These are phyloP conservation scores for Cryptococcus sp. DNA, from an alignment of 1,284 basidiomycete genomes.

Conservation along the genomic window DNA sequence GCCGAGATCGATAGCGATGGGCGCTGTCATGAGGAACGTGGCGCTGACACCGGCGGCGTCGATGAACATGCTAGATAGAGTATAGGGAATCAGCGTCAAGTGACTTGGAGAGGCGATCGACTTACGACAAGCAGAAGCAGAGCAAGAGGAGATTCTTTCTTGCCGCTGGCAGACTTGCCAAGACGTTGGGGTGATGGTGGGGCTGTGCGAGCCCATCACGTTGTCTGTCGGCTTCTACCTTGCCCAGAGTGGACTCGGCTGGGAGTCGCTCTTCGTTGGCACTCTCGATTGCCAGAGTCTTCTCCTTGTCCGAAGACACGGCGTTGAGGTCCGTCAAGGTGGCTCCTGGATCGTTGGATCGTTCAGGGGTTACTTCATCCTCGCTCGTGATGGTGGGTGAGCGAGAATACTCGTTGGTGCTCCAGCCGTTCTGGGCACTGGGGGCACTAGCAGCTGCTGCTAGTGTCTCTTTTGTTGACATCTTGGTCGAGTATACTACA, in stretches of 20 bases:
- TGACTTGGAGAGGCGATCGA: slow-evolving; percentile 2
- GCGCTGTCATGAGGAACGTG: slow-evolving; percentile 48
- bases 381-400: slow-evolving; percentile 16
- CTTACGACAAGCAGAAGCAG: slow-evolving; percentile 37
- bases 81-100: not conserved
- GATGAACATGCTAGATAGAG: slow-evolving; percentile 32
- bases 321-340: slow-evolving; percentile 21
- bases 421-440: too few relatives aligned
- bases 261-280: slow-evolving; percentile 16
- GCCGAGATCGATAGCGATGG: slow-evolving; percentile 42
- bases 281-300: slow-evolving; percentile 2
- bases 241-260: slow-evolving; percentile 21
- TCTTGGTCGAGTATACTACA: too few relatives aligned
- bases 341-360: slow-evolving; percentile 1
- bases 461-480: too few relatives aligned
- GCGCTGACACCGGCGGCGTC: slow-evolving; percentile 45
- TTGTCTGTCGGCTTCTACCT: slow-evolving; percentile 13
- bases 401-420: slow-evolving; percentile 9
- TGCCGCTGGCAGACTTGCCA: slow-evolving; percentile 26
- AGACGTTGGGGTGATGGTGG: slow-evolving; percentile 19
- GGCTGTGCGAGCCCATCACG: slow-evolving; percentile 9
- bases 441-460: too few relatives aligned
- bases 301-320: slow-evolving; percentile 3
- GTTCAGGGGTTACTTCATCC: slow-evolving; percentile 1
- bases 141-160: slow-evolving; percentile 39